A percentile compares a stretch with the other conserved stretches of the same genome.
Conservation (phyloP, 768 basidiomycete genomes). For the Agrocybe chaxingu region DNA sequence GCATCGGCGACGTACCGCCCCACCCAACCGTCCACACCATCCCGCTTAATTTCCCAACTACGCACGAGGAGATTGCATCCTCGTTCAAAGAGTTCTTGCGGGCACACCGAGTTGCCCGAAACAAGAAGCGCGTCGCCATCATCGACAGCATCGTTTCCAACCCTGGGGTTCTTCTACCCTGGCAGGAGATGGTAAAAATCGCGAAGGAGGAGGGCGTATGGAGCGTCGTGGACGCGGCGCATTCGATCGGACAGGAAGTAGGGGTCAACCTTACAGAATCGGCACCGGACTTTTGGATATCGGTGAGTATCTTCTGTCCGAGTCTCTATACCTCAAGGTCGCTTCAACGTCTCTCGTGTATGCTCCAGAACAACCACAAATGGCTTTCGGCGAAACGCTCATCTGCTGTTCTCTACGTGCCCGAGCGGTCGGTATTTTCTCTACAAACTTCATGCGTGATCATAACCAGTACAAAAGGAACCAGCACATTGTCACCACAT, state of each 20-base stretch:
- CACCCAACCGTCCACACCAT: too few species aligned
- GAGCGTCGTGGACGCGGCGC: conserved; percentile 73
- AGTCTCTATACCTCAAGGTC: too few species aligned
- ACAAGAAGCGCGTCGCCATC: conserved; percentile 52
- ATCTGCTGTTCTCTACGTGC: conserved; percentile 72
- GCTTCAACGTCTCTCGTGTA: too few species aligned
- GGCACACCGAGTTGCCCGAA: conserved; percentile 20
- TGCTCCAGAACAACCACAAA: conserved; percentile 74
- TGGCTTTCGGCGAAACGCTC: conserved; percentile 73
- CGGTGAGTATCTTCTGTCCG: background rate
- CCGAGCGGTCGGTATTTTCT: conserved; percentile 32
- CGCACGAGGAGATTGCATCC: conserved; percentile 13
- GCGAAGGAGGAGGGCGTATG: conserved; percentile 61
- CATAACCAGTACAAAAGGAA: conserved; percentile 34
- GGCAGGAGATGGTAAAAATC: conserved; percentile 66
- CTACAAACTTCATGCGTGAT: too few species aligned
- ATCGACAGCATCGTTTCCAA: conserved; percentile 60
- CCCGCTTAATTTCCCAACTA: too few species aligned
- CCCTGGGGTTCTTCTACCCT: conserved; percentile 65
- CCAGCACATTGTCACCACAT: conserved; percentile 52
- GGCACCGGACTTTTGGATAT: conserved; percentile 70
- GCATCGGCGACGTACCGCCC: too few species aligned
- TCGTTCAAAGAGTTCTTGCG: conserved; percentile 46
- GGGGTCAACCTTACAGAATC: conserved; percentile 52
- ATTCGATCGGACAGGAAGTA: conserved; percentile 71